These are phyloP conservation scores for Aphanomyces stellatus DNA, from an alignment of 352 stramenopile species.

Conservation along the genomic window DNA sequence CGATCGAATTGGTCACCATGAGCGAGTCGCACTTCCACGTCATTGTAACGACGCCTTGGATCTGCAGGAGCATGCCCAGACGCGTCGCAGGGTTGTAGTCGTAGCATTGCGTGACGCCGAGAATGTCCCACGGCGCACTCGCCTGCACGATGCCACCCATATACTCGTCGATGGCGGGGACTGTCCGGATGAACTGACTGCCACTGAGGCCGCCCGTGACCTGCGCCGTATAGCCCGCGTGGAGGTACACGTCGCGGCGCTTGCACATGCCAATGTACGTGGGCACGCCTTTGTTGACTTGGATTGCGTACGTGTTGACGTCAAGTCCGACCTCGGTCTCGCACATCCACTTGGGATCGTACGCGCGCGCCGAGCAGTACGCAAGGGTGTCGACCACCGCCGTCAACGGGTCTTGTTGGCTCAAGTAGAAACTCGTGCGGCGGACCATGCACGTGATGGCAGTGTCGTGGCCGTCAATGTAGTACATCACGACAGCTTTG, in stretches of 20 bases:
- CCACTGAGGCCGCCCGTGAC: slow-evolving; percentile 16
- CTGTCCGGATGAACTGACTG: slow-evolving; percentile 8
- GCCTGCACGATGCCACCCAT: slow-evolving; percentile 21
- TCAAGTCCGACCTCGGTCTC: slow-evolving; percentile 23
- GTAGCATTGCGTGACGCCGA: slow-evolving; percentile 11
- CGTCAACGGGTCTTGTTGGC: slow-evolving; percentile 1
- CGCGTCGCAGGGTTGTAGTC: slow-evolving; percentile 18
- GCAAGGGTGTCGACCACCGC: slow-evolving; percentile 23
- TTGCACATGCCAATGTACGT: slow-evolving; percentile 20
- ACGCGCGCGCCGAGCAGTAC: slow-evolving; percentile 23
- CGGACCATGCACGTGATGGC: slow-evolving; percentile 22
- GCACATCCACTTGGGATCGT: slow-evolving; percentile 24
- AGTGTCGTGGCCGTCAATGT: slow-evolving; percentile 2
- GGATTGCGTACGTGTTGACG: slow-evolving; percentile 18
- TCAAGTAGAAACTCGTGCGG: slow-evolving; percentile 16
- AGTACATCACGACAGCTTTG: slow-evolving; percentile 22
- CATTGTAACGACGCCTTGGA: slow-evolving; percentile 22
- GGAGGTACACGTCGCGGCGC: slow-evolving; percentile 23
- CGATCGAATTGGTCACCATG: slow-evolving; percentile 26
- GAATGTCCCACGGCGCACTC: slow-evolving; percentile 23
- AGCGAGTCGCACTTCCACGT: slow-evolving; percentile 21
- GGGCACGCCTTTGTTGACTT: slow-evolving; percentile 17
- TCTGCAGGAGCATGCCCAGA: slow-evolving; percentile 21
- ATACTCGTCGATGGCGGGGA: slow-evolving; percentile 25
- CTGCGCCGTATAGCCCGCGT: slow-evolving; percentile 18